Evolutionary conservation across 2,329 filamentous ascomycete genomes (phyloP).

Genomic region (Eutypa lata): DNA sequence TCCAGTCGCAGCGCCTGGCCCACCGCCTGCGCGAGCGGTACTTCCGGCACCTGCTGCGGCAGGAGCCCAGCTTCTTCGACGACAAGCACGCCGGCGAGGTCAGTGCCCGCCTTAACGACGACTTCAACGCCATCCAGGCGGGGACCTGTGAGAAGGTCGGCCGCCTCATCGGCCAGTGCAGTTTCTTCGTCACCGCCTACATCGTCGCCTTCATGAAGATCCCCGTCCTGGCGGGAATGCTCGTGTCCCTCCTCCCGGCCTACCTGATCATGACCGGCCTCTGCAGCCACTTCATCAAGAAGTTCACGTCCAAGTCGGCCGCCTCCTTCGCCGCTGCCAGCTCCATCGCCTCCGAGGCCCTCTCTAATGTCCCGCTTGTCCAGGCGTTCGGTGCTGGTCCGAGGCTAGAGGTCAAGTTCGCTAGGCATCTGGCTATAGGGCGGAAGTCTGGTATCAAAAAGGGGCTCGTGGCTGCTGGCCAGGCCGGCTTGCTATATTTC

Average conservation of each 20-base stretch:
- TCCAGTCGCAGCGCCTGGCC: constrained; percentile 61
- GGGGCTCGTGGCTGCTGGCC: constrained; percentile 51
- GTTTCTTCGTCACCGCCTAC: constrained; percentile 67
- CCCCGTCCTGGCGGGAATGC: constrained; percentile 58
- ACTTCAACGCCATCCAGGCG: constrained; percentile 64
- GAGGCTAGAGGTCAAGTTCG: constrained; percentile 59
- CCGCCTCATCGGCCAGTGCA: constrained; percentile 57
- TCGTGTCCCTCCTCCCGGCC: constrained; percentile 60
- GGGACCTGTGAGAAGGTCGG: constrained; percentile 71
- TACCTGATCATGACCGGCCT: constrained; percentile 58
- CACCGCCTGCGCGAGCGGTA: constrained; percentile 61
- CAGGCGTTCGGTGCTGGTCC: constrained; percentile 60
- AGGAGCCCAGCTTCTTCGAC: constrained; percentile 64
- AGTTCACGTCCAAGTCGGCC: constrained; percentile 47
- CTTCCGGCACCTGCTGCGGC: constrained; percentile 53
- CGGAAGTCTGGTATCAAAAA: constrained; percentile 56
- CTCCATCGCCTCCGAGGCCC: constrained; percentile 59
- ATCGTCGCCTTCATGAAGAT: constrained; percentile 66
- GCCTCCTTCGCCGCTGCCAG: constrained; percentile 55
- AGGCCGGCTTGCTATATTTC: constrained; percentile 63
- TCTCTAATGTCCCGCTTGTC: constrained; percentile 59
- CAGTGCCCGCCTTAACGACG: constrained; percentile 59
- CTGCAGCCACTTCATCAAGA: constrained; percentile 52
- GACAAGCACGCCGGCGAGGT: constrained; percentile 60
- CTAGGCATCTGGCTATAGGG: constrained; percentile 46